A percentile compares a stretch with the other conserved stretches of the same genome.
Evolutionary conservation across 345 rosid species (phyloP).

Genomic region (Linum lewisii): DNA sequence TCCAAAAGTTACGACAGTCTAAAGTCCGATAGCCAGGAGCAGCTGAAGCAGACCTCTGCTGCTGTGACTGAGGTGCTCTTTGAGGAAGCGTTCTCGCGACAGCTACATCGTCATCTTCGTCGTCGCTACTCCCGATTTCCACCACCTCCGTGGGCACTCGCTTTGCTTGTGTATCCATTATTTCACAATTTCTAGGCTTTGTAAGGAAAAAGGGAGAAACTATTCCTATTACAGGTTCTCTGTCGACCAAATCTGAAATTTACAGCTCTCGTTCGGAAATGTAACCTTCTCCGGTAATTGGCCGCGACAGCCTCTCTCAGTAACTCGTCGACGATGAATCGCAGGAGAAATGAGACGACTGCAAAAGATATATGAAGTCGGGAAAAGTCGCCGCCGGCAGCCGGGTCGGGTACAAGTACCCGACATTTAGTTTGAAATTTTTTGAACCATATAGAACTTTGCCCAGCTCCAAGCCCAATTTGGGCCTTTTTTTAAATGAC

Average conservation of each 20-base stretch:
- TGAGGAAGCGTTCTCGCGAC: constrained; percentile 3
- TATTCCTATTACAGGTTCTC: not conserved
- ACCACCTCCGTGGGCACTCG: constrained; percentile 19
- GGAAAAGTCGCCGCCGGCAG: too few species aligned
- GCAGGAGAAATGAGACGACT: too few species aligned
- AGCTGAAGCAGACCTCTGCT: constrained; percentile 11
- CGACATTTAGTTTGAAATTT: too few species aligned
- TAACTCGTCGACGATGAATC: constrained; percentile 14
- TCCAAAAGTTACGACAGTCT: constrained; percentile 77
- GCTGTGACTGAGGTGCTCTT: constrained; percentile 5
- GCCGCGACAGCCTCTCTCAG: too few species aligned
- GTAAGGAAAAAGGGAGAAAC: not conserved
- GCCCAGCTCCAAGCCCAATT: too few species aligned
- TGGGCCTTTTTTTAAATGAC: too few species aligned
- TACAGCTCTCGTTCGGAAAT: not conserved
- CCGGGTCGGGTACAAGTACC: too few species aligned
- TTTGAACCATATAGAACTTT: too few species aligned
- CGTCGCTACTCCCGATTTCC: constrained; percentile 39
- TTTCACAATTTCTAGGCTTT: not conserved
- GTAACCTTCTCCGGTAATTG: too few species aligned
- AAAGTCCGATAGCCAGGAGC: constrained; percentile 20
- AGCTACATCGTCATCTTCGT: constrained; percentile 22
- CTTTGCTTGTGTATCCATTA: constrained; percentile 10
- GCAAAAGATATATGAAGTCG: too few species aligned
- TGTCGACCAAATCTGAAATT: not conserved